Percentiles rank a stretch among this genome's conserved stretches.
These are phyloP conservation scores for Shiraia bambusicola DNA, from an alignment of 2,329 filamentous ascomycete genomes.

Conservation along the genomic window DNA sequence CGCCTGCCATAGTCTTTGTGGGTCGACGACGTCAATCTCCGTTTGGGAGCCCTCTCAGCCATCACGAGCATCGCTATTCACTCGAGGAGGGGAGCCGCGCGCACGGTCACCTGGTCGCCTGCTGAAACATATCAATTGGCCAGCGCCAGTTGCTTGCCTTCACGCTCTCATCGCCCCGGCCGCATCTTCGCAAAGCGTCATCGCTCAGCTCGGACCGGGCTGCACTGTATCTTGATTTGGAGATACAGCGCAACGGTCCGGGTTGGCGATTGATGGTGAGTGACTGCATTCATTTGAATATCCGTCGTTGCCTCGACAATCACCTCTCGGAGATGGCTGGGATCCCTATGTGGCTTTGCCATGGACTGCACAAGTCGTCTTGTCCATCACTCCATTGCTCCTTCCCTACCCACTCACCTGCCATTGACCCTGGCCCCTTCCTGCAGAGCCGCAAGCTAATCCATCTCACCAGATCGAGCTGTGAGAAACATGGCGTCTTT, in stretches of 20 bases:
- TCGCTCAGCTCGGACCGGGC: constrained; percentile 36
- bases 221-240: constrained; percentile 33
- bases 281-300: constrained; percentile 8
- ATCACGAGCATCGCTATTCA: constrained; percentile 41
- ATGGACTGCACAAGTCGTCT: not conserved
- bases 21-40: constrained; percentile 19
- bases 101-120: constrained; percentile 26
- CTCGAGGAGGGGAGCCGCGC: constrained; percentile 19
- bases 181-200: constrained; percentile 22
- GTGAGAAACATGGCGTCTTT: constrained; percentile 79
- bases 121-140: constrained; percentile 38
- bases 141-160: constrained; percentile 25
- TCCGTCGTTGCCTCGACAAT: not conserved
- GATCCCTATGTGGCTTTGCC: not conserved
- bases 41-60: constrained; percentile 27
- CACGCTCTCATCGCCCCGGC: constrained; percentile 31
- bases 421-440: constrained; percentile 3
- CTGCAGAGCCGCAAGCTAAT: constrained; percentile 6
- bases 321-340: not conserved
- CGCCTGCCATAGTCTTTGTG: constrained; percentile 19
- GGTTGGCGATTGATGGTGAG: constrained; percentile 36
- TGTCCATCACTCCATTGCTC: constrained; percentile 2
- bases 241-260: constrained; percentile 39
- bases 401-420: not conserved
- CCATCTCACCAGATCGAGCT: constrained; percentile 2